These are phyloP conservation scores for Boletus huronensis DNA, from an alignment of 768 basidiomycete species.

Conservation along the genomic window DNA sequence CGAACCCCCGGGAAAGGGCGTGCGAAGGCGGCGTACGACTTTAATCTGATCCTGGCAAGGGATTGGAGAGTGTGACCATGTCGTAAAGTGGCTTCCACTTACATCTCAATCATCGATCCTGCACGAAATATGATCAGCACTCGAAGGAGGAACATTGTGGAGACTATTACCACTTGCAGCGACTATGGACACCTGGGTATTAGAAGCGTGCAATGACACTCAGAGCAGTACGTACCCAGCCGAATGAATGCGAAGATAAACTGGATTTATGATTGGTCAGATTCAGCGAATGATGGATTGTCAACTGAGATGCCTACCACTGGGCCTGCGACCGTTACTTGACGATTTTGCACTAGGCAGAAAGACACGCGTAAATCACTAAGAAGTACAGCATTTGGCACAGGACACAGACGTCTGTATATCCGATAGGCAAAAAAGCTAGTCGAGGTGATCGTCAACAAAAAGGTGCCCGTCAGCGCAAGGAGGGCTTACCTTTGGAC, in stretches of 20 bases:
- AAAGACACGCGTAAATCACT: neutral
- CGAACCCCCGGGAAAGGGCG: conserved; percentile 12
- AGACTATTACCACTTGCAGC: conserved; percentile 26
- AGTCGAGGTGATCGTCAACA: neutral
- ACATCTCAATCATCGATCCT: conserved; percentile 25
- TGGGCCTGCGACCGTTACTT: conserved; percentile 9
- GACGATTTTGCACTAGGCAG: conserved; percentile 14
- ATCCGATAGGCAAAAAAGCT: conserved; percentile 28
- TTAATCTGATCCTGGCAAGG: conserved; percentile 12
- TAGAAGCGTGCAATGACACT: neutral
- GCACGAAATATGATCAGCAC: neutral
- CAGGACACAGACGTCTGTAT: conserved; percentile 16
- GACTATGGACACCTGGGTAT: conserved; percentile 1
- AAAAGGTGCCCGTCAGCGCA: neutral
- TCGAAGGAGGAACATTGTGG: neutral
- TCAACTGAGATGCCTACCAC: conserved; percentile 10
- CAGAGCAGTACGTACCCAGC: conserved; percentile 8
- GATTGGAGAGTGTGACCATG: neutral
- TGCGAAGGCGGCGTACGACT: conserved; percentile 6
- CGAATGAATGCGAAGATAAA: conserved; percentile 15
- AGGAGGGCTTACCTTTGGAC: conserved; percentile 15
- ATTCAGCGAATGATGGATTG: neutral
- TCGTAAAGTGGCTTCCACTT: neutral
- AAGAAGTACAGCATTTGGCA: neutral
- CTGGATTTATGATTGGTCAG: conserved; percentile 9